These are phyloP conservation scores for Phallus indusiatus DNA, from an alignment of 768 basidiomycete genomes.

Conservation along the genomic window DNA sequence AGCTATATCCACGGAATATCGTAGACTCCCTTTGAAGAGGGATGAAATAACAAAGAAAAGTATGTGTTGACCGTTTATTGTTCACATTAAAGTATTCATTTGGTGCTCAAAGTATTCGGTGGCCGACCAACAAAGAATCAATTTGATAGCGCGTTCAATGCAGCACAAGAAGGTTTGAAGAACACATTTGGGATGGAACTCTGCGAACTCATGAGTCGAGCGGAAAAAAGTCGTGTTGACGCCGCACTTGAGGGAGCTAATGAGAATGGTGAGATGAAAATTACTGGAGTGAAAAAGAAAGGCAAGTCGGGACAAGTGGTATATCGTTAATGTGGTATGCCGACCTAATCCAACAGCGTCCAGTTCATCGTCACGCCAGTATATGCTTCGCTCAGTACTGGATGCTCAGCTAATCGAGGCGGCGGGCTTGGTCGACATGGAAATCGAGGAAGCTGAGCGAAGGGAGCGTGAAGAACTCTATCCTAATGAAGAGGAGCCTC, in stretches of 20 bases:
- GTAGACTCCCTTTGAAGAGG: slow-evolving; percentile 52
- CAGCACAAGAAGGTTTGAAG: slow-evolving; percentile 55
- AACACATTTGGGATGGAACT: slow-evolving; percentile 78
- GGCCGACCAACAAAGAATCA: slow-evolving; percentile 31
- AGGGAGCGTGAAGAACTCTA: slow-evolving; percentile 39
- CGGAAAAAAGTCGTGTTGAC: slow-evolving; percentile 39
- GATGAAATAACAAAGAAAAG: slow-evolving; percentile 89
- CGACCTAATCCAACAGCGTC: slow-evolving; percentile 29
- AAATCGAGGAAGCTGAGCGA: slow-evolving; percentile 32
- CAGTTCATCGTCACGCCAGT: slow-evolving; percentile 61
- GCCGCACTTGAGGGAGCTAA: slow-evolving; percentile 24
- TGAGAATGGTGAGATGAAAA: slow-evolving; percentile 36
- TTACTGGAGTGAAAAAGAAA: slow-evolving; percentile 58
- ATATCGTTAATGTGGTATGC: background rate
- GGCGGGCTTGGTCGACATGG: slow-evolving; percentile 41
- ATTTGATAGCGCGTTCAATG: slow-evolving; percentile 55
- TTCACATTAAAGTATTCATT: slow-evolving; percentile 17
- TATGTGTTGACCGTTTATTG: slow-evolving; percentile 16
- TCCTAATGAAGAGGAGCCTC: slow-evolving; percentile 42
- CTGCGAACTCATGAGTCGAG: slow-evolving; percentile 61
- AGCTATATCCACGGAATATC: slow-evolving; percentile 74
- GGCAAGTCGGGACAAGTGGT: slow-evolving; percentile 26
- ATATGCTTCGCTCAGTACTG: slow-evolving; percentile 72
- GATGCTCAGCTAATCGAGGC: slow-evolving; percentile 51
- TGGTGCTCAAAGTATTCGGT: slow-evolving; percentile 34